Percentiles rank a stretch among this genome's conserved stretches.
Evolutionary conservation across 31 red algal genomes (phyloP).

Genomic region (Pterothamnion heteromorphum): DNA sequence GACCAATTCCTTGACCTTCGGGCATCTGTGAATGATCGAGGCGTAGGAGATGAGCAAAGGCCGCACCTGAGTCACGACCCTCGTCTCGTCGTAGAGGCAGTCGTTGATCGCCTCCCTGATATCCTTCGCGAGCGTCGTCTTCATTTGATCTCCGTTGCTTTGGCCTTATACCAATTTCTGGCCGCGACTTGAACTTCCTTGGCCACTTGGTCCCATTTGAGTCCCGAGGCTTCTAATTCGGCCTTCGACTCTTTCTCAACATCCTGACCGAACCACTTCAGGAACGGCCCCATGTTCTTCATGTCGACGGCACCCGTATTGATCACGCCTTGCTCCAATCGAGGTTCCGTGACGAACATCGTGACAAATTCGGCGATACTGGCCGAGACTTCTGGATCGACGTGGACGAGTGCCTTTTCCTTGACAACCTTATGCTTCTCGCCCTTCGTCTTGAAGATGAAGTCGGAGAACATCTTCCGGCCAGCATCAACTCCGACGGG

Average conservation of each 20-base stretch:
- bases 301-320: not conserved
- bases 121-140: no score
- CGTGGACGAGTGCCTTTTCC: not conserved
- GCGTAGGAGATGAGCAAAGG: no score
- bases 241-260: not conserved
- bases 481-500: not conserved
- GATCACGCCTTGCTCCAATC: not conserved
- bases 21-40: no score
- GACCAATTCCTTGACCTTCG: no score
- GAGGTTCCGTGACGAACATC: not conserved
- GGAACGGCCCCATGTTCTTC: not conserved
- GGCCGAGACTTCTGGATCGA: not conserved
- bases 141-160: not conserved
- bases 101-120: no score
- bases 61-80: no score
- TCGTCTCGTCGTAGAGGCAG: no score
- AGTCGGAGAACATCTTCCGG: not conserved
- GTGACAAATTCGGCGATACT: not conserved
- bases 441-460: conserved; percentile 6
- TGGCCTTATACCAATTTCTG: not conserved
- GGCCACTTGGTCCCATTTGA: not conserved
- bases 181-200: not conserved
- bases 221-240: not conserved
- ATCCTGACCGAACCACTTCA: not conserved
- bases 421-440: not conserved